phyloP scores from a whole-genome alignment of 352 stramenopile species.

The Vaucheria bursata region DNA sequence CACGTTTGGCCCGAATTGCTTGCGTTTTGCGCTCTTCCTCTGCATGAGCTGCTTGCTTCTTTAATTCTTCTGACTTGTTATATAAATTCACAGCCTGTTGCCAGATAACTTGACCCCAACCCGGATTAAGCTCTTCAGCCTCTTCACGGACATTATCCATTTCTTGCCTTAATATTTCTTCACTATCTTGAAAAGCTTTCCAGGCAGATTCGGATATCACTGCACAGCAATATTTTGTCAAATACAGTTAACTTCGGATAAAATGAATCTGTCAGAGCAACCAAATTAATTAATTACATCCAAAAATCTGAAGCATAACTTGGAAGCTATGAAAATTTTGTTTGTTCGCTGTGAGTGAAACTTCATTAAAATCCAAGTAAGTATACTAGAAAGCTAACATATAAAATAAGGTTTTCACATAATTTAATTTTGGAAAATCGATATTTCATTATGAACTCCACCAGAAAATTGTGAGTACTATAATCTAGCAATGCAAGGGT shows the following conservation, averaged over 20 bases:
- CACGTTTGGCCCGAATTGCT: neutral
- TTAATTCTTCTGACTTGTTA: neutral
- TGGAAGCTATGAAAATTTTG: neutral
- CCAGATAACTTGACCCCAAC: neutral
- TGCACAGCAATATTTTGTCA: neutral
- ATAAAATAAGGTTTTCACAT: neutral
- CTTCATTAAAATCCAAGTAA: neutral
- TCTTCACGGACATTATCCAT: neutral
- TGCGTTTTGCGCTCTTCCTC: neutral
- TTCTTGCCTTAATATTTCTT: neutral
- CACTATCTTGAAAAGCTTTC: neutral
- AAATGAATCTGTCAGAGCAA: too few relatives aligned
- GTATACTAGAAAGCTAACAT: neutral
- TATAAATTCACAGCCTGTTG: neutral
- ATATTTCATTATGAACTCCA: neutral
- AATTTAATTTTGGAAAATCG: neutral
- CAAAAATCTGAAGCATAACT: too few relatives aligned
- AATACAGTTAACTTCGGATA: too few relatives aligned
- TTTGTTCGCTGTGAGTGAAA: neutral
- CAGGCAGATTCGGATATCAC: neutral
- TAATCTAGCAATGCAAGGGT: neutral
- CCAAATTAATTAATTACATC: too few relatives aligned
- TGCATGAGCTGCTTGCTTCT: neutral
- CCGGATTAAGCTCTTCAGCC: neutral
- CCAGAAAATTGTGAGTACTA: neutral